Evolutionary conservation across 805 yeast genomes (phyloP), one percentile per base, ranked within the genome.

Genomic region (Starmerella apicola): DNA sequence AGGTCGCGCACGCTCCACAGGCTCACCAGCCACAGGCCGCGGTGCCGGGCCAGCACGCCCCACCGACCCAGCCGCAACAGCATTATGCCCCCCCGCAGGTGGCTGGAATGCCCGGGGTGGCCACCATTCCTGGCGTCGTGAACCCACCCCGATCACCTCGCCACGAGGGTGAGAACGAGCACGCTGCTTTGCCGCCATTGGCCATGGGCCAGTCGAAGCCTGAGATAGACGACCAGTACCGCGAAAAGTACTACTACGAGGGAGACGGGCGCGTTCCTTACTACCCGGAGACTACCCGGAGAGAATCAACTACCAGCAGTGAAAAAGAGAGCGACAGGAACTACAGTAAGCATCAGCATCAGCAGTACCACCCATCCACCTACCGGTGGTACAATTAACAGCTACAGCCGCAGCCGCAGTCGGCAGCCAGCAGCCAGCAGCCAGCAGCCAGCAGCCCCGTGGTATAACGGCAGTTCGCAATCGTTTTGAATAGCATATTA

Each of bases 11-110:
- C 16, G 27, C 32, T 13, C 42, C 32, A 37, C 36, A 18, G 18
- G 39, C 22, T 32, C 38, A n/a, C 27, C 42, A 37, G 21, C 24
- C 33, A 30, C 45, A 36, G 33, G 18, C 26, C 16, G 46, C 31
- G 26, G 26, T 22, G 24, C 51, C 40, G 35, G 27, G 12, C 27
- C 26, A 20, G 26, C 24, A 6, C 13, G 6, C 25, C n/a, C 17
- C 24, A 5, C 20, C 24, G 5, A 13, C 25, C 25, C 15, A 15
- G 8, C 27, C 9, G 27, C 37, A 44, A 39, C 26, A 41, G 35
- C 44, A 32, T 16, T 54, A 43, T 39, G 53, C 42, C 27, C 38
- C 34, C 33, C 43, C 25, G 38, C 50, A 46, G 32, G 47, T 36
- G 37, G 47, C 20, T 18, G 15, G n/a, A 15, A 27, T 7, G n/a